Evolutionary conservation across 2,329 filamentous ascomycete genomes (phyloP).

Genomic region (Cytospora schulzeri): DNA sequence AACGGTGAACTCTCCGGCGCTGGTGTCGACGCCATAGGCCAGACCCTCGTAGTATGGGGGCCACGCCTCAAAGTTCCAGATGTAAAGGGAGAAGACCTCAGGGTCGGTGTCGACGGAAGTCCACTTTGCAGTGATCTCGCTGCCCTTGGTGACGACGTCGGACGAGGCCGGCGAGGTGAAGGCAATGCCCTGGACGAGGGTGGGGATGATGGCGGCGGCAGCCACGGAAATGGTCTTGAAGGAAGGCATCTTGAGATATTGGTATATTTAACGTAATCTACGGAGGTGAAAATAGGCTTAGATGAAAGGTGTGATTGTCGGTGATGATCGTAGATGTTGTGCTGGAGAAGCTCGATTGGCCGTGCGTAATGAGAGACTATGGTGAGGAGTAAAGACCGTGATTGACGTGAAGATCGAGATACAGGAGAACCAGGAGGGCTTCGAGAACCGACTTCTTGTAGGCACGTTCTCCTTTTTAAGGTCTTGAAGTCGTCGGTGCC

Average conservation of each 20-base stretch:
- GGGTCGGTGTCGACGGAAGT: constrained; percentile 21
- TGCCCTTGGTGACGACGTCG: constrained; percentile 13
- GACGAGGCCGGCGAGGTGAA: constrained; percentile 15
- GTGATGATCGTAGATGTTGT: not conserved
- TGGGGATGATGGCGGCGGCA: constrained; percentile 7
- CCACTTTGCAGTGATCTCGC: constrained; percentile 18
- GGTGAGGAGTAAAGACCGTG: constrained; percentile 9
- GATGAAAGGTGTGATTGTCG: too few relatives aligned
- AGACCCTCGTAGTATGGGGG: constrained; percentile 25
- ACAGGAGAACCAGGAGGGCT: not conserved
- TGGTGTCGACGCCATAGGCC: constrained; percentile 17
- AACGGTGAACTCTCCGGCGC: not conserved
- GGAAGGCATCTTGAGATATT: not conserved
- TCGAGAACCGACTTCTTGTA: too few relatives aligned
- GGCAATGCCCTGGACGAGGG: constrained; percentile 16
- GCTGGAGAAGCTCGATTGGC: not conserved
- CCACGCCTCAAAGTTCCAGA: constrained; percentile 26
- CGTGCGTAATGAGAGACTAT: constrained; percentile 8
- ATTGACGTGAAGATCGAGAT: not conserved
- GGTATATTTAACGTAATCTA: not conserved
- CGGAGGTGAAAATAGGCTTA: not conserved
- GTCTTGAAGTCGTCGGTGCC: not conserved
- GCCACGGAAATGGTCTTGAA: constrained; percentile 3
- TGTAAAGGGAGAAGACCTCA: constrained; percentile 22
- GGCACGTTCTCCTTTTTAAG: constrained; percentile 6